Evolutionary conservation across 2,329 filamentous ascomycete species (phyloP).

Genomic region (Arthrobotrys sinensis): DNA sequence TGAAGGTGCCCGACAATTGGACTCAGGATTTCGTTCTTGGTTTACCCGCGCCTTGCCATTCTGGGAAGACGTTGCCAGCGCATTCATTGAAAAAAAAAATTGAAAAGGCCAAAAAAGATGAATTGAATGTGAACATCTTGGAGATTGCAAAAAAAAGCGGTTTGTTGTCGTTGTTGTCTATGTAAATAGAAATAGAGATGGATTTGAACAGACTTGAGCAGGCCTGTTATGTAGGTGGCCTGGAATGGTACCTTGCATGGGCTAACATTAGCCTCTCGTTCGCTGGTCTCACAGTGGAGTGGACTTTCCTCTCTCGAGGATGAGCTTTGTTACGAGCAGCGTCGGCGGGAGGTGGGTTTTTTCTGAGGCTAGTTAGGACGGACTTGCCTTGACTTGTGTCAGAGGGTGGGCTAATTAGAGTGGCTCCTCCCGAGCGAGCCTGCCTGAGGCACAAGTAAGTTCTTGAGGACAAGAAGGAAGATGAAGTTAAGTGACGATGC

Average conservation of each 20-base stretch:
- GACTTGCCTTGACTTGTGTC: not conserved
- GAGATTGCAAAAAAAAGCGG: too few species aligned
- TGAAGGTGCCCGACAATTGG: constrained; percentile 50
- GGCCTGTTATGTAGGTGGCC: constrained; percentile 8
- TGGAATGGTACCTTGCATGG: constrained; percentile 39
- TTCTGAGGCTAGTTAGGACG: not conserved
- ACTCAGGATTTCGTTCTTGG: constrained; percentile 28
- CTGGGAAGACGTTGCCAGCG: constrained; percentile 32
- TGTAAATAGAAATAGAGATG: not conserved
- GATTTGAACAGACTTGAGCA: not conserved
- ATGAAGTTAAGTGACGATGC: not conserved
- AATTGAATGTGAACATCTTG: not conserved
- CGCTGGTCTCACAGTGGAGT: not conserved
- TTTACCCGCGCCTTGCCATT: constrained; percentile 49
- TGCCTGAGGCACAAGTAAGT: not conserved
- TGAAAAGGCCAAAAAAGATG: too few species aligned
- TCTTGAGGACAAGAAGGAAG: too few species aligned
- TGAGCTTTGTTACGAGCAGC: not conserved
- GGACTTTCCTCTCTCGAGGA: not conserved
- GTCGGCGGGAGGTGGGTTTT: constrained; percentile 10
- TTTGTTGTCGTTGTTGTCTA: too few species aligned
- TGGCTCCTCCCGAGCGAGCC: constrained; percentile 8
- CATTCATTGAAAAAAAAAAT: not conserved
- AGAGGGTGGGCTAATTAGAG: not conserved
- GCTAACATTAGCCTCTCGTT: constrained; percentile 18